These are phyloP conservation scores for Fusarium ambrosium DNA, from an alignment of 2,329 filamentous ascomycete genomes.

Conservation along the genomic window DNA sequence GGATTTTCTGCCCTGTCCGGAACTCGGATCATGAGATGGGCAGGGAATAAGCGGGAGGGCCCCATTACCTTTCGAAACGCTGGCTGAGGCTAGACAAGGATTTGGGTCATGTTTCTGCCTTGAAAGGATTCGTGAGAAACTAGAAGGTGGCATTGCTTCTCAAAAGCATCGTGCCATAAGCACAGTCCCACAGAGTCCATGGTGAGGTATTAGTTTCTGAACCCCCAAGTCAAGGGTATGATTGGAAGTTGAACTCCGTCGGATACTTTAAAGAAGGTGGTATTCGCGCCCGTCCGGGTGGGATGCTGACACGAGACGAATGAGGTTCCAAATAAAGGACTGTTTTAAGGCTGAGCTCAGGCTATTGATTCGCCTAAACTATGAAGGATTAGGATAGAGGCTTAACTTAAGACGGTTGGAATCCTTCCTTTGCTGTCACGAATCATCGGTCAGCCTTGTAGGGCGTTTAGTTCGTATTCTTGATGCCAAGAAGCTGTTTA, in stretches of 20 bases:
- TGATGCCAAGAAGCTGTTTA: not conserved
- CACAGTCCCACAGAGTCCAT: not conserved
- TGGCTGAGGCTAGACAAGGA: slow-evolving; percentile 20
- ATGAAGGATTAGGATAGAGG: not conserved
- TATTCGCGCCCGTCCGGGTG: not conserved
- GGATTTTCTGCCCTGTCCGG: slow-evolving; percentile 16
- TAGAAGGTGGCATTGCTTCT: not conserved
- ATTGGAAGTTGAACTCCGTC: not conserved
- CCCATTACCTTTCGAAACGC: slow-evolving; percentile 28
- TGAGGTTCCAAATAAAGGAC: not conserved
- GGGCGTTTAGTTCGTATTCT: not conserved
- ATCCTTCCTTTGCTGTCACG: not conserved
- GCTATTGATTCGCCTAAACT: not conserved
- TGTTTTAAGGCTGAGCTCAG: not conserved
- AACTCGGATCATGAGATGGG: slow-evolving; percentile 12
- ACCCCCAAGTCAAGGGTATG: slow-evolving; percentile 8
- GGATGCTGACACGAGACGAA: not conserved
- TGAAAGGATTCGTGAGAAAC: not conserved
- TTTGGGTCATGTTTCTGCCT: not conserved
- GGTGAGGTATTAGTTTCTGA: too few species aligned
- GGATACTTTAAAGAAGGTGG: slow-evolving; percentile 10
- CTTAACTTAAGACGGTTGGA: not conserved
- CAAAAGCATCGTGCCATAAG: slow-evolving; percentile 3
- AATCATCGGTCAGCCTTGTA: slow-evolving; percentile 10
- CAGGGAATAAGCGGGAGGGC: slow-evolving; percentile 19